Evolutionary conservation across 805 yeast species (phyloP).

Genomic region (Kazachstania africana): DNA sequence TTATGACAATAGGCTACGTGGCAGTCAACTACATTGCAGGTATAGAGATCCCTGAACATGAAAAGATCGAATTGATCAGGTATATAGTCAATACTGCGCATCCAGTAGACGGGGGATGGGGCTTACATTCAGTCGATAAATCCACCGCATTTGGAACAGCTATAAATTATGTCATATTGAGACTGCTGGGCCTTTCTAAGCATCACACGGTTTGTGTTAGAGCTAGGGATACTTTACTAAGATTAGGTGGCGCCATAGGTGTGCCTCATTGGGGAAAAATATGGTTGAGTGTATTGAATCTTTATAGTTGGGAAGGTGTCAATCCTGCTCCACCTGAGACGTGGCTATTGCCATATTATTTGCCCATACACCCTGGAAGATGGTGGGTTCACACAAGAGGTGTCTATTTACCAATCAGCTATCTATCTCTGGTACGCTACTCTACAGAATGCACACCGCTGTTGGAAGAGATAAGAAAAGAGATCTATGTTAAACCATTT

Average conservation of each 20-base stretch:
- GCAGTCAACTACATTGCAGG: slow-evolving; percentile 61
- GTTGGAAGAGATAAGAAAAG: slow-evolving; percentile 54
- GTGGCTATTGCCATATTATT: slow-evolving; percentile 71
- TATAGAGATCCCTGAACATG: slow-evolving; percentile 54
- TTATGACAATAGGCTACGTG: slow-evolving; percentile 84
- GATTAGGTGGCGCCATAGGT: slow-evolving; percentile 81
- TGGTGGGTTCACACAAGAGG: slow-evolving; percentile 99
- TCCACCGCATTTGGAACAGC: slow-evolving; percentile 93
- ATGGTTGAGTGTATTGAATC: slow-evolving; percentile 69
- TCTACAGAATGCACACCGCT: slow-evolving; percentile 54
- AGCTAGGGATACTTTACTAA: slow-evolving; percentile 59
- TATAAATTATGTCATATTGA: slow-evolving; percentile 68
- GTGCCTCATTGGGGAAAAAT: slow-evolving; percentile 97
- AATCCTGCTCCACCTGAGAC: slow-evolving; percentile 97
- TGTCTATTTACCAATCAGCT: slow-evolving; percentile 78
- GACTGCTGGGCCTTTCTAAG: slow-evolving; percentile 65
- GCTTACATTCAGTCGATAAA: slow-evolving; percentile 83
- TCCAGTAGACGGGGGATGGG: slow-evolving; percentile 99
- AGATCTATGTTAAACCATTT: slow-evolving; percentile 61
- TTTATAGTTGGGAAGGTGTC: slow-evolving; percentile 92
- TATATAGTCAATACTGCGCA: slow-evolving; percentile 87
- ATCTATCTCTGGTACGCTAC: slow-evolving; percentile 47
- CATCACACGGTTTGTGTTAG: slow-evolving; percentile 67
- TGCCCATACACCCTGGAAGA: slow-evolving; percentile 85
- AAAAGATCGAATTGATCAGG: slow-evolving; percentile 60